Base-by-base conservation (phyloP, 1,284 basidiomycete species). In the Ceratobasidium sp. region DNA sequence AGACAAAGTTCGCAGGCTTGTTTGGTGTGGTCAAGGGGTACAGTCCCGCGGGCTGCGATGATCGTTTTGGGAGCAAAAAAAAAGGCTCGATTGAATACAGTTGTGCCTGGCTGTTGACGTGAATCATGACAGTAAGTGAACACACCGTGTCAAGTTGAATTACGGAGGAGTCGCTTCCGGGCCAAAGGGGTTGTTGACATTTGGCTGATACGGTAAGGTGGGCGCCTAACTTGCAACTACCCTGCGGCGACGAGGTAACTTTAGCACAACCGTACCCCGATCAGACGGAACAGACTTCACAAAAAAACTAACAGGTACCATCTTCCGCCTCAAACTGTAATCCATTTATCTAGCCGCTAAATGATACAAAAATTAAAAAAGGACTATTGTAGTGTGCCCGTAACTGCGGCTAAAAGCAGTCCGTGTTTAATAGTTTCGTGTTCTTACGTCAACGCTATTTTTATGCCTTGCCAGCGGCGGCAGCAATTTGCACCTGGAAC, bases 401-500 rank as follows among this genome's bases (percentile, higher is more conserved):
- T 69, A 19, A 29, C 31, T 37, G 68, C 68, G 22, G 51, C 46
- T 7, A 29, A 43, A 49, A 8, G 22, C 11, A 48, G 29, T 29
- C 13, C 19, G 16, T 19, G 39, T 43, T 2, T 48, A 11, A 41
- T n/a, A 39, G 16, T 34, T 58, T 37, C 19, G 19, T 11, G 14
- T 27, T 19, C 27, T 43, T 16, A 41, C 61, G 24, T 63, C 22
- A 16, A 54, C 9, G 5, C 24, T n/a, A 5, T 16, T 41, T 43
- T 71, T 51, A 71, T 4, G 68, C 68, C 43, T 71, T 71, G 39
- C 68, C 54, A 1, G 68, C 68, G 13, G 68, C 81, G 22, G 84
- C 81, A 58, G 83, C 83, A 71, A 91, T 85, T 71, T 93, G 89
- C 48, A 92, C 79, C 80, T 91, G 92, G n/a, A 90, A 84, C 54